These are phyloP conservation scores for Rhynchospora tenuis DNA, from an alignment of 176 grass and related monocot genomes.

Conservation along the genomic window DNA sequence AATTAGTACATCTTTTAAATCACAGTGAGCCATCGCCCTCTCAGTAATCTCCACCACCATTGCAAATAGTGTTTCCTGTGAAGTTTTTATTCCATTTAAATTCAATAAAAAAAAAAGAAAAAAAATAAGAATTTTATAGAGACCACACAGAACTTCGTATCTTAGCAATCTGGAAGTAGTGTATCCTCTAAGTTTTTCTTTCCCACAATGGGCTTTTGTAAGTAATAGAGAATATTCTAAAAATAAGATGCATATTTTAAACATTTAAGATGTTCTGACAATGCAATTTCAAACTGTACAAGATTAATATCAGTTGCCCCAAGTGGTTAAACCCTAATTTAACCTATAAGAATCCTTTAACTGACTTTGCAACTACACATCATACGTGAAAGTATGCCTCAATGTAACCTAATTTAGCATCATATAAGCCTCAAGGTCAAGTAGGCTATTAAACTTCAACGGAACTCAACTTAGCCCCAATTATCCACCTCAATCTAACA, in stretches of 20 bases:
- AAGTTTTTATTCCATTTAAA: background rate
- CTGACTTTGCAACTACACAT: background rate
- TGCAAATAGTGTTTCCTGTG: constrained; percentile 88
- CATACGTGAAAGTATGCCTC: background rate
- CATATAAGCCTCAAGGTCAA: background rate
- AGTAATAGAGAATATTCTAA: background rate
- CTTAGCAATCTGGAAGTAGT: background rate
- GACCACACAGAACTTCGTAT: background rate
- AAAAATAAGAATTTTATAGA: background rate
- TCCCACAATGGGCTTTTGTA: background rate
- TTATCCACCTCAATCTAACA: background rate
- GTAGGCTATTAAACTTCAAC: background rate
- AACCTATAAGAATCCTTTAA: too few species aligned
- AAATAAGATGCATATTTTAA: background rate
- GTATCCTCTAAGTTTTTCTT: background rate
- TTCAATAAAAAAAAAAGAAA: constrained; percentile 1
- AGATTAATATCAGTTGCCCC: background rate
- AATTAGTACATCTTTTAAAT: constrained; percentile 81
- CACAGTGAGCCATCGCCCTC: constrained; percentile 91
- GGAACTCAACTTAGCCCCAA: background rate
- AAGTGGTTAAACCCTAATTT: background rate
- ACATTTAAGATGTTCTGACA: background rate
- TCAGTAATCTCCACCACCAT: constrained; percentile 99
- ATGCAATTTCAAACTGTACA: background rate
- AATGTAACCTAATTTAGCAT: constrained; percentile 1